Percentiles rank a stretch among this genome's conserved stretches.
Conservation (phyloP, 257 asterid species). For the Plectranthus barbatus region DNA sequence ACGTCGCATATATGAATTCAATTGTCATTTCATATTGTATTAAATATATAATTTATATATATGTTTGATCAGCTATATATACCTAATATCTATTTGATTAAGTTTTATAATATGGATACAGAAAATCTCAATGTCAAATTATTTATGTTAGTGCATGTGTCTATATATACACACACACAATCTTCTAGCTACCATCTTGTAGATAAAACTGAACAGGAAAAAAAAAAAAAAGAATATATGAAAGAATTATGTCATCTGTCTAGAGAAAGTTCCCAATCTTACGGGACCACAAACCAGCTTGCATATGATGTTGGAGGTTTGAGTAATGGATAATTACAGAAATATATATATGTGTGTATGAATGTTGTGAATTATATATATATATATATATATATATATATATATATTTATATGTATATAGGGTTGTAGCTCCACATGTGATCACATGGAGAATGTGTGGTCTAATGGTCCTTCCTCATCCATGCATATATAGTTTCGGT, state of each 20-base stretch:
- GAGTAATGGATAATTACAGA: not conserved
- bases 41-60: too few species aligned
- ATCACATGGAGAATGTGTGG: conserved; percentile 47
- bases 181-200: too few species aligned
- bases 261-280: not conserved
- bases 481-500: conserved; percentile 5
- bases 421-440: conserved; percentile 29
- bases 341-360: not conserved
- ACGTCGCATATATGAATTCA: too few species aligned
- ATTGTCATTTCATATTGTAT: too few species aligned
- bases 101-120: too few species aligned
- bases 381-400: too few species aligned
- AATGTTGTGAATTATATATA: not conserved
- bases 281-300: conserved; percentile 21
- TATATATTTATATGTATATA: not conserved
- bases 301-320: not conserved
- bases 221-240: too few species aligned
- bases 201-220: not conserved
- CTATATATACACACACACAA: too few species aligned
- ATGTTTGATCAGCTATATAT: too few species aligned
- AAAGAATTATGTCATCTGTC: not conserved
- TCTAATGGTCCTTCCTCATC: conserved; percentile 33
- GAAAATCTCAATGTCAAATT: too few species aligned
- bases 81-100: too few species aligned
- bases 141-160: too few species aligned